phyloP scores from a whole-genome alignment of 345 rosid species.

The Hirschfeldia incana region DNA sequence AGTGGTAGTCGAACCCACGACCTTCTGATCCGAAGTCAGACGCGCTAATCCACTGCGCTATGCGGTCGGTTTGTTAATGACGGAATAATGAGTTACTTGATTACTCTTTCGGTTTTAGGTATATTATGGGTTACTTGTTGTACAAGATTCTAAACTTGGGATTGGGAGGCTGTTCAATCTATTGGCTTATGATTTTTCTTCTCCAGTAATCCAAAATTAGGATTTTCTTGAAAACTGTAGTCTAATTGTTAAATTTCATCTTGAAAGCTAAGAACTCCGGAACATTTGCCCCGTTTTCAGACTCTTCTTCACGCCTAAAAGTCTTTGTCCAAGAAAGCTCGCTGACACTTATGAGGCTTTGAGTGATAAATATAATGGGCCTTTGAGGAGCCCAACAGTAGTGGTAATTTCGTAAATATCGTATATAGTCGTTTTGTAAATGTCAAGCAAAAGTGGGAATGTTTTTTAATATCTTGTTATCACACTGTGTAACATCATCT shows the following conservation, averaged over 20 bases:
- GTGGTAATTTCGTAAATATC: slow-evolving; percentile 23
- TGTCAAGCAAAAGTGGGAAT: background rate
- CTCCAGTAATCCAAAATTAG: background rate
- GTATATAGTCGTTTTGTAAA: background rate
- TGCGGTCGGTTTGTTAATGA: slow-evolving; percentile 47
- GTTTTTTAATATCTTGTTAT: background rate
- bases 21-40: slow-evolving; percentile 99
- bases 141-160: background rate
- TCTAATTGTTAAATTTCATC: background rate
- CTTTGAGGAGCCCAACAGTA: slow-evolving; percentile 1
- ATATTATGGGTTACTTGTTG: background rate
- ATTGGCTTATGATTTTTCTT: background rate
- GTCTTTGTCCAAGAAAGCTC: background rate
- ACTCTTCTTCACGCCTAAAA: background rate
- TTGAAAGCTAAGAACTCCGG: background rate
- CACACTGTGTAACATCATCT: slow-evolving; percentile 19
- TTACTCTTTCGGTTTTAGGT: background rate
- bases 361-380: background rate
- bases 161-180: background rate
- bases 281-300: background rate
- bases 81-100: background rate
- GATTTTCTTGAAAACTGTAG: background rate
- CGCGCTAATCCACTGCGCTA: slow-evolving; percentile 99
- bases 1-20: slow-evolving; percentile 85
- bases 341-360: background rate